Evolutionary conservation across 2,329 filamentous ascomycete species (phyloP), one percentile per base, ranked within the genome.

Genomic region (Fusarium sororula): DNA sequence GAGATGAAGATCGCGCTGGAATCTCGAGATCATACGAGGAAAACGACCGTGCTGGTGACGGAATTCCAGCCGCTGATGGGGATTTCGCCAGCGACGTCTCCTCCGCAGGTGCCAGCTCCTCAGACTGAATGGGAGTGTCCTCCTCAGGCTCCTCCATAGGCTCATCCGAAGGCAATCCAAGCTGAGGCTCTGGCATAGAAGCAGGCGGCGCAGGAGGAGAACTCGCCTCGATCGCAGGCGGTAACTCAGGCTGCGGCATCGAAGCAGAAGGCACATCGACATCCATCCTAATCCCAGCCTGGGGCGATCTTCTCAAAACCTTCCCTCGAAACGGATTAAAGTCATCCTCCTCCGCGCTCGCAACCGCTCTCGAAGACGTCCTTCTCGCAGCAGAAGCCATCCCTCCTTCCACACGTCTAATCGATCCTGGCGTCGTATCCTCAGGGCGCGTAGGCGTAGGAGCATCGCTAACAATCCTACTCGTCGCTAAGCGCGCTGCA

Each of bases 291-390:
- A 24, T n/a, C 75, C 83, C 35, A 75, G 84, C 35, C 78, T 82
- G 37, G 0, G 79, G 80, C 2, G 77, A 79, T 42, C 79, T 74
- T 35, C 79, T 78, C 12, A 79, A 64, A 8, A 73, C 75, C 53
- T 75, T 79, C 6, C 80, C 78, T 1, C 77, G 70, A 44, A 82
- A 82, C 3, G 81, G 80, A 45, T 82, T 77, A 5, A 80, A 55
- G 11, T 80, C 71, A 24, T 48, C 63, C 0, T 66, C 48, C 20
- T 26, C 32, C 82, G 0, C 87, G 83, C 1, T 85, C 85, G 87
- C 86, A 42, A 86, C 81, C 7, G 87, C 84, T 57, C 83, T 85
- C 7, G 79, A 80, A 5, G 84, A 82, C 0, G 85, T 83, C 50
- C 85, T 83, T 63, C 81, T 80, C 0, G 84, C 83, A 24, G 80